Percentiles rank a stretch among this genome's conserved stretches.
phyloP scores from a whole-genome alignment of 768 basidiomycete genomes.

The Leucosporidium scottii region DNA sequence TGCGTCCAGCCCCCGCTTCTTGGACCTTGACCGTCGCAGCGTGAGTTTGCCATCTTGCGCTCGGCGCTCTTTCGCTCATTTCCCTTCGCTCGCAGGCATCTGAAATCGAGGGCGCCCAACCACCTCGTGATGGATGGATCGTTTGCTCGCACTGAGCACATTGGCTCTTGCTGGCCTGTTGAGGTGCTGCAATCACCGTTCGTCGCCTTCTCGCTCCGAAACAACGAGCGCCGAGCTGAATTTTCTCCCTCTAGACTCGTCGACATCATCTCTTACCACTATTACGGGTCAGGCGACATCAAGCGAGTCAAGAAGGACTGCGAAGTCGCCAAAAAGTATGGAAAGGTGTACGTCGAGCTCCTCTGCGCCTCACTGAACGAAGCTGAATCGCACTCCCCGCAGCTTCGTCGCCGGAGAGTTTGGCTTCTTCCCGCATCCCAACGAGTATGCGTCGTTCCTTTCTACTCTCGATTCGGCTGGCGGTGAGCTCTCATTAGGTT shows the following conservation, averaged over 20 bases:
- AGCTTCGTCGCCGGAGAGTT: slow-evolving; percentile 37
- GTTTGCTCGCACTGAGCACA: slow-evolving; percentile 33
- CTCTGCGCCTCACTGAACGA: background rate
- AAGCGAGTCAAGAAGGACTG: slow-evolving; percentile 33
- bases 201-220: slow-evolving; percentile 22
- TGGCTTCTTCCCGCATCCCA: slow-evolving; percentile 32
- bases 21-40: slow-evolving; percentile 31
- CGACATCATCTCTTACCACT: slow-evolving; percentile 26
- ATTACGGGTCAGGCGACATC: slow-evolving; percentile 34
- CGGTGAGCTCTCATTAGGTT: slow-evolving; percentile 5
- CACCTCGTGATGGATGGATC: slow-evolving; percentile 33
- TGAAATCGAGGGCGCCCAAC: slow-evolving; percentile 34
- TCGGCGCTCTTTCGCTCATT: too few species aligned
- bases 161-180: slow-evolving; percentile 25
- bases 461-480: slow-evolving; percentile 20
- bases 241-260: background rate
- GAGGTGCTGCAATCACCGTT: slow-evolving; percentile 32
- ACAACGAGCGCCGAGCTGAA: background rate
- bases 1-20: slow-evolving; percentile 29
- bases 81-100: slow-evolving; percentile 25
- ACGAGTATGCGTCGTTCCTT: slow-evolving; percentile 33
- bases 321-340: slow-evolving; percentile 26
- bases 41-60: too few species aligned
- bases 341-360: slow-evolving; percentile 29
- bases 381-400: background rate